Percentiles rank a stretch among this genome's conserved stretches.
phyloP scores from a whole-genome alignment of 768 basidiomycete species.

The Omphalotus guepiniiformis region DNA sequence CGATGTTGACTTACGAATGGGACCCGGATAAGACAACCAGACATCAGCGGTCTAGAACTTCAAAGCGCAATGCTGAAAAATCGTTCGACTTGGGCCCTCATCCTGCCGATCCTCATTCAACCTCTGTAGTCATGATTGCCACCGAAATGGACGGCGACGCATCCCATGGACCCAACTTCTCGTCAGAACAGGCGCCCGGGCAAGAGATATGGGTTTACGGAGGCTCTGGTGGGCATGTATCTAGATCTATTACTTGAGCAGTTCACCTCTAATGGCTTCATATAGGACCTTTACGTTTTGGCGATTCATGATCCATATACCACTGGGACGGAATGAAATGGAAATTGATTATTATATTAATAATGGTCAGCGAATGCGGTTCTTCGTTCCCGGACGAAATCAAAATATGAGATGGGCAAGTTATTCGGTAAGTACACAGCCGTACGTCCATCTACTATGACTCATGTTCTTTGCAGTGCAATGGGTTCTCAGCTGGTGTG shows the following conservation, averaged over 20 bases:
- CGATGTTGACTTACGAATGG: conserved; percentile 68
- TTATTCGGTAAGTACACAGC: conserved; percentile 62
- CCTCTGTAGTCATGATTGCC: conserved; percentile 27
- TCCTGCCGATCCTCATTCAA: conserved; percentile 69
- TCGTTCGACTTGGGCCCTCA: conserved; percentile 65
- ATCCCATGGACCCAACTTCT: conserved; percentile 28
- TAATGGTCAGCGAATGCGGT: conserved; percentile 67
- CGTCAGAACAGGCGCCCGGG: conserved; percentile 44
- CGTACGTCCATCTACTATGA: conserved; percentile 1
- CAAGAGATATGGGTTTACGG: conserved; percentile 72
- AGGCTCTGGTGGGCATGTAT: conserved; percentile 47
- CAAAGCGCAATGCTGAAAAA: conserved; percentile 16
- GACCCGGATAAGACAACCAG: conserved; percentile 47
- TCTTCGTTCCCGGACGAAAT: conserved; percentile 73
- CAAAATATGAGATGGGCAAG: conserved; percentile 92
- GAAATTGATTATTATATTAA: conserved; percentile 80
- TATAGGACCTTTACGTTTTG: conserved; percentile 87
- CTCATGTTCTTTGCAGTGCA: conserved; percentile 50
- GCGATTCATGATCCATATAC: conserved; percentile 85
- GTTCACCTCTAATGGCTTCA: not conserved
- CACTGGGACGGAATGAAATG: conserved; percentile 69
- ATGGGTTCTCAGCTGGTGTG: conserved; percentile 85
- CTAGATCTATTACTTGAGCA: not conserved
- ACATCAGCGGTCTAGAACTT: conserved; percentile 7
- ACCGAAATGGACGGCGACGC: conserved; percentile 17